These are phyloP conservation scores for Bacidia rubella DNA, from an alignment of 495 filamentous ascomycete genomes.

Conservation along the genomic window DNA sequence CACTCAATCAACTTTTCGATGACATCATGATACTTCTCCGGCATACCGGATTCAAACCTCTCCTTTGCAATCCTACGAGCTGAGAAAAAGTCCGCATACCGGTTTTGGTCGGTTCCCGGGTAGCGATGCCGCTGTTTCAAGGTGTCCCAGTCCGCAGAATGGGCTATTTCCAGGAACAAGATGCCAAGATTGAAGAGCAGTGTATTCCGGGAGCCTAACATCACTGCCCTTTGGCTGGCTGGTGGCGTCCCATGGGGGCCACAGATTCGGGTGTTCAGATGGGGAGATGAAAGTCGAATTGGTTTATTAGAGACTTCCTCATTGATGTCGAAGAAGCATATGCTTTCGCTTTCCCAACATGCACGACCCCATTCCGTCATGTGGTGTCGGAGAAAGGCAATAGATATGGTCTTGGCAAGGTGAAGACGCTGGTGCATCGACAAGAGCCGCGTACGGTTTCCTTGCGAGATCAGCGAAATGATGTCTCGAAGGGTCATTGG, in stretches of 20 bases:
- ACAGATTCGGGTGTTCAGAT: conserved; percentile 21
- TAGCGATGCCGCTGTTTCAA: conserved; percentile 12
- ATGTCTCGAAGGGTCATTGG: conserved; percentile 8
- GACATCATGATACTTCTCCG: conserved; percentile 28
- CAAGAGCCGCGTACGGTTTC: background rate
- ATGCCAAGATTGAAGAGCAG: conserved; percentile 22
- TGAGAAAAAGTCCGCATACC: conserved; percentile 20
- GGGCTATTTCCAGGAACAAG: conserved; percentile 22
- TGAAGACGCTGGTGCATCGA: conserved; percentile 19
- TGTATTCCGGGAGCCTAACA: conserved; percentile 11
- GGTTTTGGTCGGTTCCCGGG: conserved; percentile 7
- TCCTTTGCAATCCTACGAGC: conserved; percentile 26
- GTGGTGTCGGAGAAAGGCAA: conserved; percentile 27
- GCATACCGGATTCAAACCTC: conserved; percentile 29
- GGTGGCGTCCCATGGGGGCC: background rate
- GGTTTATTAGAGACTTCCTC: background rate
- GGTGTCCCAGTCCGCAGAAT: conserved; percentile 12
- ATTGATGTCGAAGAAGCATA: conserved; percentile 19
- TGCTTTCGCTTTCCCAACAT: conserved; percentile 23
- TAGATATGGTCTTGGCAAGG: conserved; percentile 24
- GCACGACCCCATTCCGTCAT: conserved; percentile 23
- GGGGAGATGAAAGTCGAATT: conserved; percentile 12
- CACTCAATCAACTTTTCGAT: conserved; percentile 26
- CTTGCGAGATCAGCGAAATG: conserved; percentile 2
- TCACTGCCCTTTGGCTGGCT: background rate